Percentiles rank a stretch among this genome's conserved stretches.
phyloP scores from a whole-genome alignment of 768 basidiomycete species.

The Leucocoprinus sp. region DNA sequence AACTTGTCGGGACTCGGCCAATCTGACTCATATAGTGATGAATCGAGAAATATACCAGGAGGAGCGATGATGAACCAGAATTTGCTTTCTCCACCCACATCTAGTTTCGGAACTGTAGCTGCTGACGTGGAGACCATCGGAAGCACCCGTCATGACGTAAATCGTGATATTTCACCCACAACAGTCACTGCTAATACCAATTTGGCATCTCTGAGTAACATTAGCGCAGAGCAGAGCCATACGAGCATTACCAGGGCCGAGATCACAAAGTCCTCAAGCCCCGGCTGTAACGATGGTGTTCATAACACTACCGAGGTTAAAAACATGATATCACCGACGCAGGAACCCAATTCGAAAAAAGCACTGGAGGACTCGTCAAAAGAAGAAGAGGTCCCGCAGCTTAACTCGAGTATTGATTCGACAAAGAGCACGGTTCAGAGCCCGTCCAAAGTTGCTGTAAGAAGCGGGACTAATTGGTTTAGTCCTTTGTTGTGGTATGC shows the following conservation, averaged over 20 bases:
- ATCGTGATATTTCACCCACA: background rate
- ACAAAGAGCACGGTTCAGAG: too few species aligned
- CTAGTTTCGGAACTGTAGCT: background rate
- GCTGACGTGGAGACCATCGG: background rate
- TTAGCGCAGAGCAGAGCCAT: background rate
- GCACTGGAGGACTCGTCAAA: slow-evolving; percentile 2
- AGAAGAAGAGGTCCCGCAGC: too few species aligned
- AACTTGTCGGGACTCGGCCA: background rate
- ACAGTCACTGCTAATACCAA: background rate
- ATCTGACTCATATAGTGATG: slow-evolving; percentile 5
- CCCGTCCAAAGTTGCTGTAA: too few species aligned
- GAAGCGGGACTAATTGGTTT: slow-evolving; percentile 7
- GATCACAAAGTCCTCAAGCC: background rate
- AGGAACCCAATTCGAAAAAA: slow-evolving; percentile 7
- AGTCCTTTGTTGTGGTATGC: slow-evolving; percentile 8
- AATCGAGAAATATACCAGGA: background rate
- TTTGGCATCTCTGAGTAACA: slow-evolving; percentile 9
- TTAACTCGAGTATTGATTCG: too few species aligned
- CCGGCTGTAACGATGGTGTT: background rate
- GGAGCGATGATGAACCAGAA: background rate
- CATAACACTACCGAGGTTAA: slow-evolving; percentile 3
- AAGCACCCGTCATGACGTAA: too few species aligned
- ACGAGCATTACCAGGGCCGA: slow-evolving; percentile 4
- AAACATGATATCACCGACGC: too few species aligned
- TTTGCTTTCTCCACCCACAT: background rate